phyloP scores from a whole-genome alignment of 2,329 filamentous ascomycete genomes.

The Diplodia scrobiculata region DNA sequence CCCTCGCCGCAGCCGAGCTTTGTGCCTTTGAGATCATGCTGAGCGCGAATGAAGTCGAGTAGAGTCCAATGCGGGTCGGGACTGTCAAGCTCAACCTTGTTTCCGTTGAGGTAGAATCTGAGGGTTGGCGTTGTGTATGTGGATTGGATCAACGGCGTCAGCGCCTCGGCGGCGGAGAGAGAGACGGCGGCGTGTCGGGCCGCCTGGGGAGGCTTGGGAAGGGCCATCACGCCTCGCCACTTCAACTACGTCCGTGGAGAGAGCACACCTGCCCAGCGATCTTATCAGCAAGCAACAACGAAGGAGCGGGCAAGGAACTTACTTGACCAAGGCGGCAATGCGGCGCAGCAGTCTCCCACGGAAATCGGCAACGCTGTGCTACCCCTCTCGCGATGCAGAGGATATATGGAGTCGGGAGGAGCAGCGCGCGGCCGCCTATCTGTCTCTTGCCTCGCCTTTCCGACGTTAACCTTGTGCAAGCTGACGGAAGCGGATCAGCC shows the following conservation, averaged over 20 bases:
- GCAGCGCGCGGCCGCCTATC: neutral
- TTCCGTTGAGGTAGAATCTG: constrained; percentile 90
- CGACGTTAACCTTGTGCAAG: constrained; percentile 6
- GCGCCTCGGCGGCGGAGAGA: constrained; percentile 44
- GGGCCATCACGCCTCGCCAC: constrained; percentile 1
- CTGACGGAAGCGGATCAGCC: constrained; percentile 5
- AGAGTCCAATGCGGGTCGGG: constrained; percentile 89
- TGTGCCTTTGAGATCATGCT: constrained; percentile 86
- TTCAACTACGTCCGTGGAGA: neutral
- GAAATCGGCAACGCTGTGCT: neutral
- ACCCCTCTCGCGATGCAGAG: neutral
- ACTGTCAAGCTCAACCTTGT: constrained; percentile 76
- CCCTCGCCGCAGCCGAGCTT: constrained; percentile 96
- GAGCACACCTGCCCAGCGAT: neutral
- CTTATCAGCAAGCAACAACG: neutral
- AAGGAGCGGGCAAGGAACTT: neutral
- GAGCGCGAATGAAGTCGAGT: constrained; percentile 80
- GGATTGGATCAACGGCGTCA: constrained; percentile 67
- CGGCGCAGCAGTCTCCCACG: neutral
- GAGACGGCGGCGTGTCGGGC: constrained; percentile 14
- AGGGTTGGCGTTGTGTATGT: constrained; percentile 75
- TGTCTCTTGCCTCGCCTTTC: constrained; percentile 2
- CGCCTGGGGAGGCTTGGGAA: constrained; percentile 22
- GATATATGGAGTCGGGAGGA: constrained; percentile 11
- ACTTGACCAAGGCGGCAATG: neutral